Percentiles rank a stretch among this genome's conserved stretches.
These are phyloP conservation scores for Sutorius eximius DNA, from an alignment of 1,284 basidiomycete species.

Conservation along the genomic window DNA sequence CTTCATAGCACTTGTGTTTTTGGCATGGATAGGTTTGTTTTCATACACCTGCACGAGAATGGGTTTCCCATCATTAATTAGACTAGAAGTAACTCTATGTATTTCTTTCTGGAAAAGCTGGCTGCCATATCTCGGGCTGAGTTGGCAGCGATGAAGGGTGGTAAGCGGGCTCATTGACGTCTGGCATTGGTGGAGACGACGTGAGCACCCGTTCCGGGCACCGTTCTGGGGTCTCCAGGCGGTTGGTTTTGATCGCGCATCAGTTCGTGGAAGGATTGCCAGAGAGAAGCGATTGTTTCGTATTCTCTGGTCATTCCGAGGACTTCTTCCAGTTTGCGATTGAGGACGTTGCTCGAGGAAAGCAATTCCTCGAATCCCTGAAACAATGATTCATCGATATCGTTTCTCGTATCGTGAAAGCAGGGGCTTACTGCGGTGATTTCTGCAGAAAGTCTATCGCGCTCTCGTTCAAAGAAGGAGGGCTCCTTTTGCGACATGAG, in stretches of 20 bases:
- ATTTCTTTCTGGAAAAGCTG: no score
- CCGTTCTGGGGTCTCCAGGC: slow-evolving; percentile 35
- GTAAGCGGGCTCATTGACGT: slow-evolving; percentile 15
- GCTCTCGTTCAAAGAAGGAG: slow-evolving; percentile 76
- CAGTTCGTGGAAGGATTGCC: slow-evolving; percentile 80
- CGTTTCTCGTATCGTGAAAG: background rate
- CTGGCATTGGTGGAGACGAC: slow-evolving; percentile 43
- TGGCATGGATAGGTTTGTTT: no score
- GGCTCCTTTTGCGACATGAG: slow-evolving; percentile 46
- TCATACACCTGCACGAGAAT: no score
- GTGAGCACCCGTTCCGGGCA: slow-evolving; percentile 70
- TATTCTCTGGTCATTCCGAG: slow-evolving; percentile 92
- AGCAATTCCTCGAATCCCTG: slow-evolving; percentile 91
- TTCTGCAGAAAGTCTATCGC: slow-evolving; percentile 69
- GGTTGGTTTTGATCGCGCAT: slow-evolving; percentile 58
- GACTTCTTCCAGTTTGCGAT: slow-evolving; percentile 91
- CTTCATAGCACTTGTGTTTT: no score
- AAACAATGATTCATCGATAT: background rate
- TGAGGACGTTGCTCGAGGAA: slow-evolving; percentile 84
- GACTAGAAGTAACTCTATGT: no score
- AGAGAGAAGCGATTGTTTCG: slow-evolving; percentile 83
- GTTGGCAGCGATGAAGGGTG: no score
- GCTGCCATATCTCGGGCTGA: no score
- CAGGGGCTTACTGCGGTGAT: slow-evolving; percentile 61
- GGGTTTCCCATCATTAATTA: no score